Base-by-base conservation (phyloP, 2,329 filamentous ascomycete species). In the Venturia asperata region DNA sequence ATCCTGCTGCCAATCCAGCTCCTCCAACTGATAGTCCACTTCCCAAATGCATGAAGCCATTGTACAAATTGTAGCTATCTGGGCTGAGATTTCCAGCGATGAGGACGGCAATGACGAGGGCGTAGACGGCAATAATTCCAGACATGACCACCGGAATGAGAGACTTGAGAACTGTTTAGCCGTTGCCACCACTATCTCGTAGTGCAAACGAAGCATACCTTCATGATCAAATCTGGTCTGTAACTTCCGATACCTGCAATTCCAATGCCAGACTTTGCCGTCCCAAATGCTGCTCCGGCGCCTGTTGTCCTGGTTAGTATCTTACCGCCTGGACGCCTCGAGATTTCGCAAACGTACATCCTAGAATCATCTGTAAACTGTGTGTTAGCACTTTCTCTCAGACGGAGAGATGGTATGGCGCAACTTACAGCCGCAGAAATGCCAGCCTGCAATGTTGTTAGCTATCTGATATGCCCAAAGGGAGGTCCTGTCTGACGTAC, bases 71-170 rank as follows among this genome's bases (percentile, higher is more conserved):
- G 80, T 96, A 96, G 74, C 82, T 82, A 24, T 79, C 79, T 37
- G 92, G 90, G 62, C 83, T 84, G 76, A 97, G 86, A 76, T 96
- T 91, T 77, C 91, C 89, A 65, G 92, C 91, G 76, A 99, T 99
- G 70, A 99, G 85, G 73, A 99, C 94, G 21, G 93, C 90, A 71
- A 99, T 92, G 73, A 99, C 94, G 71, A 99, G 89, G 63, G 92
- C 91, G 80, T 99, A 99, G 70, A 99, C 94, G 66, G 94, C 94
- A 73, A 99, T 91, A 75, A 99, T 99, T 85, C 94, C 94, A 71
- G 94, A 96, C 94, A 99, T 99, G 81, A 99, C 88, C 70, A 94
- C 90, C 68, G 90, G 90, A 70, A 93, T 92, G 64, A 93, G 81
- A 66, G 88, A 92, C 89, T 92, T 71, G 42, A 34, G 56, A 24